These are phyloP conservation scores for Penicillium subrubescens DNA, from an alignment of 495 filamentous ascomycete genomes.

Conservation along the genomic window DNA sequence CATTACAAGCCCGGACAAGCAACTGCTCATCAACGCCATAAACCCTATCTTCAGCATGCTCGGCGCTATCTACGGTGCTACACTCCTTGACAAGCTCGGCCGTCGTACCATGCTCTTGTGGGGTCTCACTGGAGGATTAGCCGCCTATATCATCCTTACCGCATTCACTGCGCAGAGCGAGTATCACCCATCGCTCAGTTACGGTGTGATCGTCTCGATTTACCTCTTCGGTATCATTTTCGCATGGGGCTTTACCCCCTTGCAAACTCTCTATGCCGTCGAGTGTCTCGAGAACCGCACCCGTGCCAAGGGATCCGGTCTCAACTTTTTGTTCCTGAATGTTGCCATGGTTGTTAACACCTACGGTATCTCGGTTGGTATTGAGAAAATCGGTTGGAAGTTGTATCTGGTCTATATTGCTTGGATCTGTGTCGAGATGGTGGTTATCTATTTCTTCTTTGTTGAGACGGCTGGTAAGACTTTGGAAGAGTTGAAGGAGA, in stretches of 20 bases:
- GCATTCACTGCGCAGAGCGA: background rate
- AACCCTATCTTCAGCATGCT: slow-evolving; percentile 20
- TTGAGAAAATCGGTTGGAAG: slow-evolving; percentile 66
- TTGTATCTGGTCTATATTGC: slow-evolving; percentile 66
- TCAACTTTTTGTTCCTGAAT: slow-evolving; percentile 52
- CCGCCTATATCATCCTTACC: background rate
- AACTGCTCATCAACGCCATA: slow-evolving; percentile 46
- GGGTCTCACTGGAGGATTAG: background rate
- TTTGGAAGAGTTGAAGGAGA: slow-evolving; percentile 66
- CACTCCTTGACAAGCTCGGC: background rate
- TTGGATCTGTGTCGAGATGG: slow-evolving; percentile 55
- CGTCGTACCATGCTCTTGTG: slow-evolving; percentile 1
- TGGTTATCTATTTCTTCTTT: slow-evolving; percentile 63
- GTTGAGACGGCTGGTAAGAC: slow-evolving; percentile 67
- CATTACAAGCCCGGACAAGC: slow-evolving; percentile 29
- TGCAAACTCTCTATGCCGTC: slow-evolving; percentile 68
- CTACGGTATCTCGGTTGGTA: slow-evolving; percentile 57
- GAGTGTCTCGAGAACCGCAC: slow-evolving; percentile 61
- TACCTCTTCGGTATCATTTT: slow-evolving; percentile 67
- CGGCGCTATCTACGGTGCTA: slow-evolving; percentile 1
- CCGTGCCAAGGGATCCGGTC: slow-evolving; percentile 66
- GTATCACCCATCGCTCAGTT: slow-evolving; percentile 15
- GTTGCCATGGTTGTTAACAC: slow-evolving; percentile 51
- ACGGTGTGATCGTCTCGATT: slow-evolving; percentile 61
- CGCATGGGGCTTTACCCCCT: slow-evolving; percentile 63